phyloP scores from a whole-genome alignment of 2,329 filamentous ascomycete species.

The Pseudogymnoascus sp. region DNA sequence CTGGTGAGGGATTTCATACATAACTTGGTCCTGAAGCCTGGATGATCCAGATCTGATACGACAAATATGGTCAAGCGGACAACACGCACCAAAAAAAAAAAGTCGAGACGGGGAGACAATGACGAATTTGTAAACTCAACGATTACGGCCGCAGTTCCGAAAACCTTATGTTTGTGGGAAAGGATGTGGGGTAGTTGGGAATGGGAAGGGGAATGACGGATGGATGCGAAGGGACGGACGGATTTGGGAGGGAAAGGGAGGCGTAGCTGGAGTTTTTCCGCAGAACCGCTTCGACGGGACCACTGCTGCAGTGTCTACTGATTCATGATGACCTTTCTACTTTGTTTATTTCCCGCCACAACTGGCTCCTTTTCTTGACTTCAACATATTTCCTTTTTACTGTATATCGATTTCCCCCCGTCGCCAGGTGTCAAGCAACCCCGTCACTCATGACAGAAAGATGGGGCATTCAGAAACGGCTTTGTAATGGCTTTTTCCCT shows the following conservation, averaged over 20 bases:
- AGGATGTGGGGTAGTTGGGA: background rate
- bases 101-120: background rate
- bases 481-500: slow-evolving; percentile 17
- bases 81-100: background rate
- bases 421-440: slow-evolving; percentile 9
- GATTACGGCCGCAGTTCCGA: background rate
- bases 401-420: background rate
- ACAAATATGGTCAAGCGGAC: background rate
- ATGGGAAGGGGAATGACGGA: background rate
- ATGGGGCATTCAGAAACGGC: slow-evolving; percentile 16
- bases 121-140: background rate
- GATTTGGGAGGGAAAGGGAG: background rate
- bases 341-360: background rate
- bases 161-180: background rate
- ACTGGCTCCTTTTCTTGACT: background rate
- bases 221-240: background rate
- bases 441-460: background rate
- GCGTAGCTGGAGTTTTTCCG: slow-evolving; percentile 2
- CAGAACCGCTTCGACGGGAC: background rate
- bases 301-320: background rate
- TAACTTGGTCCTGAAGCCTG: background rate
- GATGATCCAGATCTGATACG: background rate
- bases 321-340: background rate
- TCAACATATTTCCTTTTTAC: background rate
- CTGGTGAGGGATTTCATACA: background rate